Percentiles rank a stretch among this genome's conserved stretches.
Evolutionary conservation across 2,329 filamentous ascomycete genomes (phyloP).

Genomic region (Dactylellina cionopaga): DNA sequence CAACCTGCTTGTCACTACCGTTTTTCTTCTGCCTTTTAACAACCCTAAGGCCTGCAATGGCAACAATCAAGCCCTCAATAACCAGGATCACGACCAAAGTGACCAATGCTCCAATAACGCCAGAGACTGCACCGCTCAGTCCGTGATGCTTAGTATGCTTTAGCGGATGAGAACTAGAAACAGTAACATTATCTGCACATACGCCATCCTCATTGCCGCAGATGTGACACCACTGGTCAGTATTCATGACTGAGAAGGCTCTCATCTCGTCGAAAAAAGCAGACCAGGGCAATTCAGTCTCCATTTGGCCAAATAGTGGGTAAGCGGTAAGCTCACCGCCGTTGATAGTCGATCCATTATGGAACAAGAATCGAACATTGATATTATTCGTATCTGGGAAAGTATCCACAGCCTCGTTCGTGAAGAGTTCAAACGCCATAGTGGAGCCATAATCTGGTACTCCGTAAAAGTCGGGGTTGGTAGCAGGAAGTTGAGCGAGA

Average conservation of each 20-base stretch:
- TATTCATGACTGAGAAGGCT: conserved; percentile 23
- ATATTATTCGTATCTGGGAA: conserved; percentile 61
- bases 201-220: conserved; percentile 32
- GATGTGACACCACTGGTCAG: conserved; percentile 35
- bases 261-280: conserved; percentile 54
- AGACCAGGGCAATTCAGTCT: conserved; percentile 48
- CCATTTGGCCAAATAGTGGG: conserved; percentile 65
- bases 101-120: conserved; percentile 37
- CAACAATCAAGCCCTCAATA: conserved; percentile 20
- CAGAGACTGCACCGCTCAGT: conserved; percentile 23
- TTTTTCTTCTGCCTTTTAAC: conserved; percentile 27
- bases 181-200: conserved; percentile 5
- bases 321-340: conserved; percentile 61
- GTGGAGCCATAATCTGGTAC: conserved; percentile 83
- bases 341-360: conserved; percentile 63
- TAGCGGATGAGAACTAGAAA: conserved; percentile 2
- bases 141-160: conserved; percentile 13
- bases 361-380: conserved; percentile 68
- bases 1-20: conserved; percentile 21
- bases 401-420: conserved; percentile 59
- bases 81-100: conserved; percentile 40
- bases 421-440: conserved; percentile 79
- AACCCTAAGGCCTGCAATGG: conserved; percentile 29
- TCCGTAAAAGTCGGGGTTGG: conserved; percentile 73
- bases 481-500: conserved; percentile 64